Base-by-base conservation (phyloP, 768 basidiomycete species). In the Psilocybe azurescens region DNA sequence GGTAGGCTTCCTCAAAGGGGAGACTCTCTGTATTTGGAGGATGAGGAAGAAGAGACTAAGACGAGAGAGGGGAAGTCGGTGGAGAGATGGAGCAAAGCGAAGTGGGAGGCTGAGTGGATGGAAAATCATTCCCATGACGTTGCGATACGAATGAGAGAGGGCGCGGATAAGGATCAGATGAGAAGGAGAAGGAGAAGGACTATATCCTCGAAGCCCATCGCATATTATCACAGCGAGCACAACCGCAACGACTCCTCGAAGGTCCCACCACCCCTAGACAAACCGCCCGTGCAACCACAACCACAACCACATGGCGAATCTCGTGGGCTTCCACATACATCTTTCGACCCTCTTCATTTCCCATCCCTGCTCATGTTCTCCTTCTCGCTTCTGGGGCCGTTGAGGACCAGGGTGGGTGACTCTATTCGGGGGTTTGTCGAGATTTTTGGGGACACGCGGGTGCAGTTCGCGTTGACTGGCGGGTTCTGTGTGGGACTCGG, bases 21-120 rank as follows among this genome's bases (percentile, higher is more conserved):
- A 44, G 41, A 44, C 10, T 44, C 41, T 44, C 8, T n/a, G 5
- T 16, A 16, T 13, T 13, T 6, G 5, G 67, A 64, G 56, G 71
- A 61, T 70, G 71, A 56, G 58, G 16, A 33, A 49, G 57, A n/a
- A 47, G 46, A 10, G 55, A 52, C 18, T 33, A 36, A 38, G 5
- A 24, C 3, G 16, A 36, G 39, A 16, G 57, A 39, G 44, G 18
- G 58, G 14, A 48, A 48, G 5, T 46, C 53, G 14, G 24, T 24
- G 24, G 61, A 53, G 46, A 59, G 66, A 2, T 90, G 88, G 89
- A 81, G 83, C 69, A 88, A 88, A 74, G 80, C 81, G 14, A 80
- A 75, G 53, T 90, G 89, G 89, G 89, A 90, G 69, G 78, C 83
- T 2, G 84, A 89, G 66, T 90, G 87, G 87, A 84, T 85, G 66